These are phyloP conservation scores for Arthrobotrys musiformis DNA, from an alignment of 2,329 filamentous ascomycete species.

Conservation along the genomic window DNA sequence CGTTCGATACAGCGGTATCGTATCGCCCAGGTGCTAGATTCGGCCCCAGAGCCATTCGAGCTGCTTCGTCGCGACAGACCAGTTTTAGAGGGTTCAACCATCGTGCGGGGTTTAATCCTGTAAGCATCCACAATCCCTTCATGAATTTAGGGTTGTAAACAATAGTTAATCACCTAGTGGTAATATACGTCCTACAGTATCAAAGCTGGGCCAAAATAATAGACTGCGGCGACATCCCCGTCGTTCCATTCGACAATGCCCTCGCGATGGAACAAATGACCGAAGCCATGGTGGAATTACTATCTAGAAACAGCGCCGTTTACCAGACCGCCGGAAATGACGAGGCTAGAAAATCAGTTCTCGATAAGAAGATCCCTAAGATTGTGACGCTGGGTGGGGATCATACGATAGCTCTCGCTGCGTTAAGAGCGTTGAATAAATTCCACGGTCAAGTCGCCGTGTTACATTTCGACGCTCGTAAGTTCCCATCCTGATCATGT, in stretches of 20 bases:
- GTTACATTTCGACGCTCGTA: constrained; percentile 75
- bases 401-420: constrained; percentile 76
- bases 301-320: constrained; percentile 33
- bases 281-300: constrained; percentile 77
- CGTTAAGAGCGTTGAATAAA: constrained; percentile 73
- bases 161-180: not conserved
- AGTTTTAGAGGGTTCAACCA: constrained; percentile 84
- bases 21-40: constrained; percentile 81
- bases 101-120: constrained; percentile 81
- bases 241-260: constrained; percentile 86
- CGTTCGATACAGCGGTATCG: constrained; percentile 78
- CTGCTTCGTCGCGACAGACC: constrained; percentile 82
- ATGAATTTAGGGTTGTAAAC: not conserved
- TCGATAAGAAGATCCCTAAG: constrained; percentile 63
- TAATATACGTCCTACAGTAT: constrained; percentile 65
- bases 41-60: constrained; percentile 85
- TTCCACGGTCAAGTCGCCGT: constrained; percentile 74
- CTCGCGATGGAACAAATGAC: constrained; percentile 86
- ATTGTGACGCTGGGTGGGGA: constrained; percentile 79
- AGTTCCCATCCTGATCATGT: not conserved
- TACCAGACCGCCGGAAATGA: constrained; percentile 20
- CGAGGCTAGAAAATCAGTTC: constrained; percentile 53
- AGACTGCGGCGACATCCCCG: constrained; percentile 90
- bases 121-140: constrained; percentile 17
- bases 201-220: constrained; percentile 79